phyloP scores from a whole-genome alignment of 441 rosid genomes.

The Gossypium trilobum region DNA sequence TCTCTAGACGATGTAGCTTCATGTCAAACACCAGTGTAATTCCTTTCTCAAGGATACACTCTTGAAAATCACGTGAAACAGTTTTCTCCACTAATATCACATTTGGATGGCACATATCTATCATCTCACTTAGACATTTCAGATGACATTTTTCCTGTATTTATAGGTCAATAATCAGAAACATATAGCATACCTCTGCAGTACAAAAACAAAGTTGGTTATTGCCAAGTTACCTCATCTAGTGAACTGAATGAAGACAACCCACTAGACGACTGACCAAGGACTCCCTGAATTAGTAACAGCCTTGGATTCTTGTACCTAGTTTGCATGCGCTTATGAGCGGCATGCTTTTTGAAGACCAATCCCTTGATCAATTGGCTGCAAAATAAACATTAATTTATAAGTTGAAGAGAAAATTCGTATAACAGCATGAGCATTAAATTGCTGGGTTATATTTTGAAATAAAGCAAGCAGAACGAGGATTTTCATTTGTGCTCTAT shows the following conservation, averaged over 20 bases:
- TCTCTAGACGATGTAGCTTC: constrained; percentile 84
- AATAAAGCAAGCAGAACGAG: background rate
- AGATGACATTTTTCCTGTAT: constrained; percentile 57
- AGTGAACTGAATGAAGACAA: constrained; percentile 68
- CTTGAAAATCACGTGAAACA: constrained; percentile 78
- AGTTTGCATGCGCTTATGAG: constrained; percentile 95
- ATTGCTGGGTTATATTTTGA: background rate
- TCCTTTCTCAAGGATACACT: constrained; percentile 55
- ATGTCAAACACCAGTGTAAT: constrained; percentile 81
- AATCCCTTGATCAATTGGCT: constrained; percentile 80
- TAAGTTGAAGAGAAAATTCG: background rate
- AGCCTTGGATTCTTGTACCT: constrained; percentile 62
- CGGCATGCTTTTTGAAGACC: constrained; percentile 91
- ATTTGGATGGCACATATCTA: constrained; percentile 61
- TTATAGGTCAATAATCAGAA: constrained; percentile 22
- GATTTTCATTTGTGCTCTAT: background rate
- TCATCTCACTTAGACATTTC: constrained; percentile 50
- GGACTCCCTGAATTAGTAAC: constrained; percentile 59
- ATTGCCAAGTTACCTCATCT: constrained; percentile 44
- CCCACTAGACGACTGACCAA: constrained; percentile 67
- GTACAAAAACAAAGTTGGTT: background rate
- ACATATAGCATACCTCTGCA: background rate
- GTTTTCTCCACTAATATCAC: constrained; percentile 87
- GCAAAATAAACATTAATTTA: constrained; percentile 20
- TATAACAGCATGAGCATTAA: background rate